Conservation (phyloP, 495 filamentous ascomycete species). For the Eremomyces bilateralis region DNA sequence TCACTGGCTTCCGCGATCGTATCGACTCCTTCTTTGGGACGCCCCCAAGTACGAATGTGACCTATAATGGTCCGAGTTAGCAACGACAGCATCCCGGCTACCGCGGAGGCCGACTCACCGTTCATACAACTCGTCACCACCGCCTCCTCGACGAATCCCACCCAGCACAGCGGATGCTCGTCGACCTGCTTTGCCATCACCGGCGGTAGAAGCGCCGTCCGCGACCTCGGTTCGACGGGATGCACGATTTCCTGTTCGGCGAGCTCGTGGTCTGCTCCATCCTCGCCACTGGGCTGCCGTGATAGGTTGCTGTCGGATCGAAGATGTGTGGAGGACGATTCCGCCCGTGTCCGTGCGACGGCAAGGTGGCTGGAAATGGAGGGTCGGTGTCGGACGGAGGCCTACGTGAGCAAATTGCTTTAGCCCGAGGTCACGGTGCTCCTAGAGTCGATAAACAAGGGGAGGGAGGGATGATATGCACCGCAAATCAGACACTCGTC, state of each 20-base stretch:
- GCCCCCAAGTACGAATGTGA: constrained; percentile 72
- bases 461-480: too few species aligned
- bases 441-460: too few species aligned
- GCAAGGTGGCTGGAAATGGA: constrained; percentile 27
- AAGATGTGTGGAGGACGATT: constrained; percentile 28
- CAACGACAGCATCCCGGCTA: too few species aligned
- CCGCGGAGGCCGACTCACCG: constrained; percentile 22
- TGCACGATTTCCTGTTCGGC: constrained; percentile 37
- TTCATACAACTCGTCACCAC: constrained; percentile 80
- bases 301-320: constrained; percentile 42
- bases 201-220: constrained; percentile 74
- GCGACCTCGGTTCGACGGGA: constrained; percentile 55
- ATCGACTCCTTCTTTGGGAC: constrained; percentile 44
- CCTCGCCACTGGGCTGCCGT: constrained; percentile 22
- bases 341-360: constrained; percentile 9
- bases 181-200: constrained; percentile 82
- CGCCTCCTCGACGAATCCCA: constrained; percentile 75
- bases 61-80: constrained; percentile 26
- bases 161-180: constrained; percentile 66
- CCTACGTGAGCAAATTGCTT: too few species aligned
- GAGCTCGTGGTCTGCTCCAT: constrained; percentile 9
- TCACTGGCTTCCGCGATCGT: constrained; percentile 18
- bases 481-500: too few species aligned
- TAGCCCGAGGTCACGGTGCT: too few species aligned
- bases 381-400: constrained; percentile 33